phyloP scores from a whole-genome alignment of 768 basidiomycete species.

The Agaricus subrufescens region DNA sequence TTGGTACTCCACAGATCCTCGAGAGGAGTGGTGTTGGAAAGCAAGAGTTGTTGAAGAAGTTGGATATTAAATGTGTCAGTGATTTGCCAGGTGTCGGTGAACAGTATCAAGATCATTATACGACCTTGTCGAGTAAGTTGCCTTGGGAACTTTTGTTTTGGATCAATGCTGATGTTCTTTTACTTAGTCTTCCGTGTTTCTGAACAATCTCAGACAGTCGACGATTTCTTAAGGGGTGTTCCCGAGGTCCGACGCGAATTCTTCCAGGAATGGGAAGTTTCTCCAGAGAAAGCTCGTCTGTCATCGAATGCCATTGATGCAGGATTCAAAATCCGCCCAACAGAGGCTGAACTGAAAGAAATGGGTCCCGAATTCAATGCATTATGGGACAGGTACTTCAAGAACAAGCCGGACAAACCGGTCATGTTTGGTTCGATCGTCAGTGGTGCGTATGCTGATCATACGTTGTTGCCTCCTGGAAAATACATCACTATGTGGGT shows the following conservation, averaged over 20 bases:
- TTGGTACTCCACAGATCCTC: constrained; percentile 69
- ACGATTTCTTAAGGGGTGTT: constrained; percentile 69
- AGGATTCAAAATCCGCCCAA: constrained; percentile 74
- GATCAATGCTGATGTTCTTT: neutral
- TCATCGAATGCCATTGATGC: constrained; percentile 73
- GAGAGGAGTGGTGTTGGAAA: constrained; percentile 70
- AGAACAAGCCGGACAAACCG: constrained; percentile 77
- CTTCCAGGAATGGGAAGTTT: constrained; percentile 61
- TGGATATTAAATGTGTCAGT: constrained; percentile 58
- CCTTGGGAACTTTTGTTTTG: neutral
- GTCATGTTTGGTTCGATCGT: constrained; percentile 71
- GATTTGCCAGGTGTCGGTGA: constrained; percentile 72
- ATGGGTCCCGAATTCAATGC: constrained; percentile 76
- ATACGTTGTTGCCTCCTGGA: constrained; percentile 63
- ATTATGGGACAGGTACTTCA: constrained; percentile 69
- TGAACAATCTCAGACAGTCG: constrained; percentile 56
- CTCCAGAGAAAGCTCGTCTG: constrained; percentile 63
- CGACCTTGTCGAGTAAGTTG: constrained; percentile 53
- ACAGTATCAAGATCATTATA: constrained; percentile 74
- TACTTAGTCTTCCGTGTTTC: constrained; percentile 62
- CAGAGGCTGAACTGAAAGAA: constrained; percentile 64
- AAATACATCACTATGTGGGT: constrained; percentile 64
- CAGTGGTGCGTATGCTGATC: constrained; percentile 58
- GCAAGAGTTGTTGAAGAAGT: constrained; percentile 46
- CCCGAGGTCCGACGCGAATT: constrained; percentile 52